Evolutionary conservation across 2,329 filamentous ascomycete genomes (phyloP).

Genomic region (Aspergillus chevalieri): DNA sequence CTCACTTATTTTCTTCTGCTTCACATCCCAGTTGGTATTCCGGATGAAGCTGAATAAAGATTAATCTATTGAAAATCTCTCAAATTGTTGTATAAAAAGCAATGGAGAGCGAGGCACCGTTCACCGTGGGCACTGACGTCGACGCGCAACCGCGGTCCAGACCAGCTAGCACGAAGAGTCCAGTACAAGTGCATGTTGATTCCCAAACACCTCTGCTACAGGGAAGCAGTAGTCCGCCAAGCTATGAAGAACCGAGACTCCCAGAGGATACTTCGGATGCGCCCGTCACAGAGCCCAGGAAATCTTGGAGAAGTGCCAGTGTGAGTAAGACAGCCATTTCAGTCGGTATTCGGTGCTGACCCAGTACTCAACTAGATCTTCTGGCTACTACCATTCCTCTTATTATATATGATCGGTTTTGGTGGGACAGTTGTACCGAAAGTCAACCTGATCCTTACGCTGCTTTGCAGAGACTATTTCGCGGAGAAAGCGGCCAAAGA

Average conservation of each 20-base stretch:
- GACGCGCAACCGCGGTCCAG: conserved; percentile 21
- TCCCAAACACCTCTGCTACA: conserved; percentile 21
- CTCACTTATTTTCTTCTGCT: background rate
- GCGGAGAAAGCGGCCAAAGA: conserved; percentile 57
- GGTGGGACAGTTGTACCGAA: conserved; percentile 81
- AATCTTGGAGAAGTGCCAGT: conserved; percentile 43
- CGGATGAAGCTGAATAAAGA: background rate
- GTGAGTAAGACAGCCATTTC: conserved; percentile 28
- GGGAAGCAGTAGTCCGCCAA: conserved; percentile 1
- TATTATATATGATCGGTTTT: conserved; percentile 77
- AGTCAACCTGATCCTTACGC: conserved; percentile 74
- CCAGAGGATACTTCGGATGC: conserved; percentile 4
- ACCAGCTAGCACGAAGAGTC: conserved; percentile 8
- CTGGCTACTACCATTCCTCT: conserved; percentile 77
- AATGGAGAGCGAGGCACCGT: conserved; percentile 31
- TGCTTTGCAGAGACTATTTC: conserved; percentile 81
- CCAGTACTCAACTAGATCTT: conserved; percentile 51
- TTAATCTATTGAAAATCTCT: background rate
- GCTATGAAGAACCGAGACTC: conserved; percentile 3
- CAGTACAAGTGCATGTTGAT: conserved; percentile 16
- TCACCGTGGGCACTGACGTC: conserved; percentile 27
- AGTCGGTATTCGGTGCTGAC: conserved; percentile 3
- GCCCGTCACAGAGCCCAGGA: conserved; percentile 28
- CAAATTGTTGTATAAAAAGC: background rate
- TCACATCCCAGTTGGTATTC: background rate